Evolutionary conservation across 2,329 filamentous ascomycete species (phyloP), one percentile per base, ranked within the genome.

Genomic region (Cytospora piceicola): DNA sequence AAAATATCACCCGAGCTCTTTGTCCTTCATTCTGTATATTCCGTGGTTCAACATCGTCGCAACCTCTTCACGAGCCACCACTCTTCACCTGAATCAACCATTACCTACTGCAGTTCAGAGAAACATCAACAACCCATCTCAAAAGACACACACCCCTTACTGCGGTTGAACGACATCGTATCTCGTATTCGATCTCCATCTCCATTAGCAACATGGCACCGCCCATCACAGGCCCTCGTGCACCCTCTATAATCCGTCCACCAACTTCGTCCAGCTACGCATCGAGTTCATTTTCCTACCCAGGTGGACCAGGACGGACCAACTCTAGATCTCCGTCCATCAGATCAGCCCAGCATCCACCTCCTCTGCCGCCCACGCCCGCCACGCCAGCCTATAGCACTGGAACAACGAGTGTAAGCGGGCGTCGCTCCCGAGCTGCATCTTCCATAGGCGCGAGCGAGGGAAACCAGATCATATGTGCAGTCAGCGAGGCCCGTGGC

Each of bases 401-500:
- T 2, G 59, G 29, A 22, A 79, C 76, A n/a, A 81, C 79, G 8
- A 71, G 77, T 1, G 42, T 56, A 11, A 80, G 80, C 3, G 79
- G 81, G 11, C 79, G 81, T 51, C 81, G 77, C 60, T 83, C 83
- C 34, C 78, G 79, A 7, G 74, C 77, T 2, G 72, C 76, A 4
- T 76, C 68, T 67, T 77, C 80, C 9, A 70, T 83, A 8, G 82
- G 82, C 58, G 76, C 78, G 9, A 79, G 77, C 15, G 85, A 86
- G 36, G 75, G 78, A 29, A 89, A 94, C 71, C 87, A 90, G 68
- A 87, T 97, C 62, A 82, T 97, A n/a, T 98, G 94, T 76, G 94
- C 94, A 4, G 78, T 97, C 58, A 92, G 88, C 71, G 93, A 97
- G 75, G 93, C 92, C 53, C 90, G 94, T n/a, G 93, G 93, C 6